Evolutionary conservation across 768 basidiomycete species (phyloP).

Genomic region (Pleurotus ostreatus): DNA sequence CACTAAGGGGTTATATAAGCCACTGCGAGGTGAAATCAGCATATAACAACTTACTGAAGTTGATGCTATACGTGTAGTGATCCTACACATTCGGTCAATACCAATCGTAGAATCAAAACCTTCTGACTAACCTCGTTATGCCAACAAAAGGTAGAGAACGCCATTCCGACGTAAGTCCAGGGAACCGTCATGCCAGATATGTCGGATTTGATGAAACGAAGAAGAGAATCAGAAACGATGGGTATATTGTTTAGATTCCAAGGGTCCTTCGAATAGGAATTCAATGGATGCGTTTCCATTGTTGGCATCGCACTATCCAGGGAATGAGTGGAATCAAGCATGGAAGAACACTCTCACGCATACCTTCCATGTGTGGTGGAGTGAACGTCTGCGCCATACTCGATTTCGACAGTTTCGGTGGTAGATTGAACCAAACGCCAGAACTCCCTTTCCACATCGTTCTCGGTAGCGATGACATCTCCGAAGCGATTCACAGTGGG

Average conservation of each 20-base stretch:
- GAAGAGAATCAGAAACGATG: slow-evolving; percentile 85
- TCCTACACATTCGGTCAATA: slow-evolving; percentile 49
- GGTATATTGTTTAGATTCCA: slow-evolving; percentile 99
- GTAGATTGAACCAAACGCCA: slow-evolving; percentile 93
- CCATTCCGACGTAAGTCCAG: slow-evolving; percentile 99
- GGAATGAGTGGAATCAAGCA: slow-evolving; percentile 6
- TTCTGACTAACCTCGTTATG: slow-evolving; percentile 79
- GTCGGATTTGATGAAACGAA: slow-evolving; percentile 97
- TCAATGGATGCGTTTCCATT: slow-evolving; percentile 86
- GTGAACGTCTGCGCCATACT: slow-evolving; percentile 99
- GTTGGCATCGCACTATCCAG: slow-evolving; percentile 85
- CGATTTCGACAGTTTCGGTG: slow-evolving; percentile 91
- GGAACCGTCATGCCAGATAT: slow-evolving; percentile 99
- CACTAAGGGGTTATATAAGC: slow-evolving; percentile 47
- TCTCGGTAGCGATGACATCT: slow-evolving; percentile 71
- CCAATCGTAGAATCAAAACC: background rate
- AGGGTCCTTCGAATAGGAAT: slow-evolving; percentile 83
- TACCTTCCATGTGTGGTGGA: slow-evolving; percentile 97
- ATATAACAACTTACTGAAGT: slow-evolving; percentile 64
- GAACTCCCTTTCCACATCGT: slow-evolving; percentile 92
- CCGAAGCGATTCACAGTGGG: slow-evolving; percentile 53
- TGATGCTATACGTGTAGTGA: slow-evolving; percentile 96
- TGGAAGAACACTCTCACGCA: slow-evolving; percentile 13
- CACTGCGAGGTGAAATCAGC: no score
- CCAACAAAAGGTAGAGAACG: slow-evolving; percentile 99